A percentile compares a stretch with the other conserved stretches of the same genome.
phyloP scores from a whole-genome alignment of 2,329 filamentous ascomycete genomes.

The Xylaria arbuscula region DNA sequence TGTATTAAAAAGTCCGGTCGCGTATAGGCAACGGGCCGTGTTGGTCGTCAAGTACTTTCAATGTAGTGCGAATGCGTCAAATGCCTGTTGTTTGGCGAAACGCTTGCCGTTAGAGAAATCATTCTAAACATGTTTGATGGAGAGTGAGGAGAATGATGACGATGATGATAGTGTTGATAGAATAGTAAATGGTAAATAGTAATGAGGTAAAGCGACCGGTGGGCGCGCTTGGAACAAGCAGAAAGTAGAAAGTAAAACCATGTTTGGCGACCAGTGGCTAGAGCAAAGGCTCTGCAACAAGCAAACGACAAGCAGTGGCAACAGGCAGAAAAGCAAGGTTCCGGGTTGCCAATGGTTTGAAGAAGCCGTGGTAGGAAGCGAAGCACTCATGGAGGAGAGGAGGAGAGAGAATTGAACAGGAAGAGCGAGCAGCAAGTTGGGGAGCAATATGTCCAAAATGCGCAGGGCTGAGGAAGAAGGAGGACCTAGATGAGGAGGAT shows the following conservation, averaged over 20 bases:
- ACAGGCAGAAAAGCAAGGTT: slow-evolving; percentile 42
- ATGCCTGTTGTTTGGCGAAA: slow-evolving; percentile 63
- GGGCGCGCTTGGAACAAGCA: slow-evolving; percentile 46
- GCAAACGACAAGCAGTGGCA: slow-evolving; percentile 45
- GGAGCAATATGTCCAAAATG: slow-evolving; percentile 25
- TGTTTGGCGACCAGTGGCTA: slow-evolving; percentile 39
- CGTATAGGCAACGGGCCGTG: slow-evolving; percentile 37
- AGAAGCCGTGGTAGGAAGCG: slow-evolving; percentile 38
- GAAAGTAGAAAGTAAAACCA: slow-evolving; percentile 49
- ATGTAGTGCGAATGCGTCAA: slow-evolving; percentile 39
- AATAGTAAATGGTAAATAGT: slow-evolving; percentile 37
- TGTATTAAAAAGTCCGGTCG: slow-evolving; percentile 39
- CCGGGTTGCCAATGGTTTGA: slow-evolving; percentile 45
- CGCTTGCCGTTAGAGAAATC: slow-evolving; percentile 67
- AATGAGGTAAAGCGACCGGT: slow-evolving; percentile 40
- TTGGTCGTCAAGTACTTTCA: slow-evolving; percentile 47
- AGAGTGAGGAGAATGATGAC: slow-evolving; percentile 36
- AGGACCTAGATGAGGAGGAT: slow-evolving; percentile 13
- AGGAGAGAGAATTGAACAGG: slow-evolving; percentile 18
- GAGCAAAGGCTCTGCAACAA: slow-evolving; percentile 50
- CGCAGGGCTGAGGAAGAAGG: slow-evolving; percentile 27
- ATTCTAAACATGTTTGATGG: slow-evolving; percentile 54
- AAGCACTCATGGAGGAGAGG: slow-evolving; percentile 32
- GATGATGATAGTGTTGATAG: slow-evolving; percentile 21
- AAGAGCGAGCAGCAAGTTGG: slow-evolving; percentile 28